Conservation (phyloP, 2,329 filamentous ascomycete species). For the Trichoderma polysporum region DNA sequence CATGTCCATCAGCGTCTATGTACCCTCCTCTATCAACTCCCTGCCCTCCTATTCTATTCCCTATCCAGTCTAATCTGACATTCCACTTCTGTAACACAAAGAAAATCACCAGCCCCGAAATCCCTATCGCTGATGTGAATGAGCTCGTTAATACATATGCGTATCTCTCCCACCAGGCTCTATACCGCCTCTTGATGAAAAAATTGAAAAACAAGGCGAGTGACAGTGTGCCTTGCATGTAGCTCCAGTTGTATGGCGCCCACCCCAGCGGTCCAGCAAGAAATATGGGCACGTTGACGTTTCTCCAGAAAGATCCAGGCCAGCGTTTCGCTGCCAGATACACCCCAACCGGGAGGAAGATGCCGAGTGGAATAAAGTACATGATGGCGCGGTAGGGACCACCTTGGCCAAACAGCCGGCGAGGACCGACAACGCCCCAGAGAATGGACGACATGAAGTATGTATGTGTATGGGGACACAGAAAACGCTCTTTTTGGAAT, state of each 20-base stretch:
- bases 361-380: conserved; percentile 26
- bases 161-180: conserved; percentile 32
- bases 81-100: conserved; percentile 28
- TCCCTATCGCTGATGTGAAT: conserved; percentile 30
- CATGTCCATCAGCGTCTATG: conserved; percentile 13
- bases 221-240: conserved; percentile 28
- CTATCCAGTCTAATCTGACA: conserved; percentile 28
- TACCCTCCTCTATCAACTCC: conserved; percentile 30
- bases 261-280: conserved; percentile 28
- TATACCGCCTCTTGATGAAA: conserved; percentile 28
- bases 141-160: conserved; percentile 32
- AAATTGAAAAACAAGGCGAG: conserved; percentile 31
- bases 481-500: conserved; percentile 51
- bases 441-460: conserved; percentile 64
- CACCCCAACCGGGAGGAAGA: conserved; percentile 24
- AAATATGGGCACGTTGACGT: conserved; percentile 28
- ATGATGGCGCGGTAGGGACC: conserved; percentile 25
- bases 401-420: conserved; percentile 53
- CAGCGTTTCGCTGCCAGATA: conserved; percentile 26
- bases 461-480: conserved; percentile 46
- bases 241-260: conserved; percentile 31
- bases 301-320: conserved; percentile 26
- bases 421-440: conserved; percentile 67
- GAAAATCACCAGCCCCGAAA: conserved; percentile 31
- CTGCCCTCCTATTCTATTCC: conserved; percentile 23